Evolutionary conservation across 768 basidiomycete species (phyloP).

Genomic region (Krasilnikovozyma curviuscula): DNA sequence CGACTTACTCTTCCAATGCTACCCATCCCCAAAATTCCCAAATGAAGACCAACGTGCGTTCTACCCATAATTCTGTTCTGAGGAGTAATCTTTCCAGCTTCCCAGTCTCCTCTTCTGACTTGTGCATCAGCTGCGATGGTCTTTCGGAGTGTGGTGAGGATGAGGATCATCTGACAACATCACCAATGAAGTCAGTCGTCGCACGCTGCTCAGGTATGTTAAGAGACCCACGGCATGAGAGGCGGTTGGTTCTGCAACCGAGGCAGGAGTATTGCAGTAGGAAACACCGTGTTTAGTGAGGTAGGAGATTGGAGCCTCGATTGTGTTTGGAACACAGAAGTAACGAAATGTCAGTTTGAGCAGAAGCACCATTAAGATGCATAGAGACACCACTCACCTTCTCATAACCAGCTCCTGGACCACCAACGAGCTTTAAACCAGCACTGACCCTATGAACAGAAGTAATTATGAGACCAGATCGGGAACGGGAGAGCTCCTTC

Average conservation of each 20-base stretch:
- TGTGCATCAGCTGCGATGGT: slow-evolving; percentile 4
- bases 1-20: slow-evolving; percentile 1
- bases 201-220: background rate
- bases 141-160: slow-evolving; percentile 2
- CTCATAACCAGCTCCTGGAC: no score
- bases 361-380: no score
- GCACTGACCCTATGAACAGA: no score
- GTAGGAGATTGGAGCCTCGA: background rate
- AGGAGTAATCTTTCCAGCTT: background rate
- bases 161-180: slow-evolving; percentile 3
- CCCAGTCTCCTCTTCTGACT: slow-evolving; percentile 7
- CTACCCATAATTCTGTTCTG: slow-evolving; percentile 6
- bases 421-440: no score
- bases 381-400: no score
- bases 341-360: no score
- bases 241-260: slow-evolving; percentile 6
- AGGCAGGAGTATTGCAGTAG: slow-evolving; percentile 5
- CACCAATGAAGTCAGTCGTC: background rate
- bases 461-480: no score
- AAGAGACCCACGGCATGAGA: slow-evolving; percentile 1
- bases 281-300: slow-evolving; percentile 1
- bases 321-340: no score
- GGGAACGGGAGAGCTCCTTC: no score
- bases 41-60: background rate
- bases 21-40: background rate